phyloP scores from a whole-genome alignment of 169 alveolate species.

The Eimeria falciformis region DNA sequence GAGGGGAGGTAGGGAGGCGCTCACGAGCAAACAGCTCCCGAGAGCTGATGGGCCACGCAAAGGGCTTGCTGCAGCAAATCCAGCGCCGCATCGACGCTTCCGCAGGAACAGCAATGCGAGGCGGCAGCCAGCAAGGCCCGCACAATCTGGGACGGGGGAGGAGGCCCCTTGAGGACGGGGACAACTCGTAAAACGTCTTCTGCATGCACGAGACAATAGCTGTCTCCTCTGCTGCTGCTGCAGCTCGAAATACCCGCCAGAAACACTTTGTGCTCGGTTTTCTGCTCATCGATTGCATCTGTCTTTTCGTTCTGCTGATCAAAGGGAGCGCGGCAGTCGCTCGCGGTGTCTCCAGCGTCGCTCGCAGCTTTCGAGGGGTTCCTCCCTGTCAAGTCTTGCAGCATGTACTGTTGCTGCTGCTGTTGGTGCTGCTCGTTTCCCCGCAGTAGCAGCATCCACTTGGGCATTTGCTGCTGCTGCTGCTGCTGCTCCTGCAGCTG shows the following conservation, averaged over 20 bases:
- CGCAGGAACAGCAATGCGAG: not conserved
- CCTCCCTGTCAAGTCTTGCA: not conserved
- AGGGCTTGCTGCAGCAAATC: conserved; percentile 29
- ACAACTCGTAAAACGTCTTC: not conserved
- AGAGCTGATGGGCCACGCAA: not conserved
- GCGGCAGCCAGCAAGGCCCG: conserved; percentile 5
- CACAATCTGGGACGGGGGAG: not conserved
- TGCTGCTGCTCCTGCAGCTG: conserved; percentile 14
- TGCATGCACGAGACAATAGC: not conserved
- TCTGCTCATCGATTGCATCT: not conserved
- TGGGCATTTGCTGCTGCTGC: not conserved
- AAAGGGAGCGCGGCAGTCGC: not conserved
- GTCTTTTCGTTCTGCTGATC: not conserved
- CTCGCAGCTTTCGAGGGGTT: not conserved
- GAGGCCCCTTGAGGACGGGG: not conserved
- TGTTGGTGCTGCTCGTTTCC: not conserved
- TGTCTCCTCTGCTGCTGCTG: not conserved
- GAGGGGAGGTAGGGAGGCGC: not conserved
- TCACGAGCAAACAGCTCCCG: not conserved
- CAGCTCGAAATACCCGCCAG: not conserved
- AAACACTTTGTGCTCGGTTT: not conserved
- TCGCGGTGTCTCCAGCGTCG: not conserved
- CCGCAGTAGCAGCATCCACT: not conserved
- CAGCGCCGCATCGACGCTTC: not conserved
- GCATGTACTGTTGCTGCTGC: not conserved